Evolutionary conservation across 2,329 filamentous ascomycete species (phyloP).

Genomic region (Exophiala lecanii-corni): DNA sequence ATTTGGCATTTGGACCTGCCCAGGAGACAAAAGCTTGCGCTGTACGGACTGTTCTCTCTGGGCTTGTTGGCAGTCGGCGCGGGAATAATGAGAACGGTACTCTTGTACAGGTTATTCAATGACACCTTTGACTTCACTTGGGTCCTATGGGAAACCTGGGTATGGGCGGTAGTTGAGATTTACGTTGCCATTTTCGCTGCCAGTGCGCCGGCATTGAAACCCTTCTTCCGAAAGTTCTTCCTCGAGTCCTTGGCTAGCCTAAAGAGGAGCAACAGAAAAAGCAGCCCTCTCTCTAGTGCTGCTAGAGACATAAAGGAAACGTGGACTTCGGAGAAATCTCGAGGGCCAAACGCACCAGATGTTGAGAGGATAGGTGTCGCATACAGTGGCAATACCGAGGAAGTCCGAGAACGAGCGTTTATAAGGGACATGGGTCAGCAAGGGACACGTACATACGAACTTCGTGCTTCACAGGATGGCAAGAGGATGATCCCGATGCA

Average conservation of each 20-base stretch:
- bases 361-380: conserved; percentile 8
- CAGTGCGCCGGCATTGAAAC: conserved; percentile 30
- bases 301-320: background rate
- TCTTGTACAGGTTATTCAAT: conserved; percentile 22
- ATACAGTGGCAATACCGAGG: background rate
- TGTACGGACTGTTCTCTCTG: conserved; percentile 24
- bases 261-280: background rate
- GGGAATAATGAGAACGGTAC: conserved; percentile 22
- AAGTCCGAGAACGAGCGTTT: conserved; percentile 10
- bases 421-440: conserved; percentile 41
- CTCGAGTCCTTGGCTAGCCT: conserved; percentile 16
- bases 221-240: conserved; percentile 25
- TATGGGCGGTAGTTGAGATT: conserved; percentile 31
- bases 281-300: background rate
- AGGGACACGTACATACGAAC: conserved; percentile 56
- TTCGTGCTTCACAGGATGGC: conserved; percentile 9
- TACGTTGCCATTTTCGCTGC: conserved; percentile 30
- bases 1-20: conserved; percentile 22
- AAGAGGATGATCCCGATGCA: conserved; percentile 24
- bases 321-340: background rate
- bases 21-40: conserved; percentile 18
- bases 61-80: conserved; percentile 25
- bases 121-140: conserved; percentile 24
- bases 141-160: conserved; percentile 25
- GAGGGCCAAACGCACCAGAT: background rate